These are phyloP conservation scores for Podospora pseudoanserina DNA, from an alignment of 495 filamentous ascomycete genomes.

Conservation along the genomic window DNA sequence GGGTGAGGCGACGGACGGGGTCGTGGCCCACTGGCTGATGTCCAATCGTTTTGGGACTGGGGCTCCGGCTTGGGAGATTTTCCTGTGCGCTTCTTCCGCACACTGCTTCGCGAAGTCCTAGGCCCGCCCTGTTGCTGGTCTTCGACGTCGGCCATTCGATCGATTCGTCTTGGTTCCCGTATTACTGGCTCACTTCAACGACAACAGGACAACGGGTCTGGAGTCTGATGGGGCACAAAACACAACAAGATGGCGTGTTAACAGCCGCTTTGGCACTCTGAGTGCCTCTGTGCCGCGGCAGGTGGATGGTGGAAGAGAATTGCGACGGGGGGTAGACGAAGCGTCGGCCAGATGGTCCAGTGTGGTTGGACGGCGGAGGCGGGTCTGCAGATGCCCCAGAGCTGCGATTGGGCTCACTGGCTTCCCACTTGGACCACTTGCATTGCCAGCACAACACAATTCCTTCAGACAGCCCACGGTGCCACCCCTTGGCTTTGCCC, in stretches of 20 bases:
- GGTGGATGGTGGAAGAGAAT: conserved; percentile 10
- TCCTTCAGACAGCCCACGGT: not conserved
- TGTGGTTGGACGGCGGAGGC: conserved; percentile 30
- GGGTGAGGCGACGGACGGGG: conserved; percentile 42
- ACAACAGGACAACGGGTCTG: conserved; percentile 11
- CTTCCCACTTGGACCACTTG: conserved; percentile 7
- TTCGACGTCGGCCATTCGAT: conserved; percentile 43
- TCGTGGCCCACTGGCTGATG: conserved; percentile 30
- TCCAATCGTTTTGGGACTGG: conserved; percentile 42
- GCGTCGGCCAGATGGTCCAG: conserved; percentile 32
- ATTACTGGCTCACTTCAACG: conserved; percentile 29
- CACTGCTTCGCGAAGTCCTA: conserved; percentile 28
- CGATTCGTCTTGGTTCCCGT: conserved; percentile 3
- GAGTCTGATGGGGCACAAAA: not conserved
- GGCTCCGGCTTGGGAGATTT: conserved; percentile 24
- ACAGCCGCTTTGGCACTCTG: conserved; percentile 6
- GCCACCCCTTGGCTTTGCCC: not conserved
- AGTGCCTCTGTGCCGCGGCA: conserved; percentile 8
- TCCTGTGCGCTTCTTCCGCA: conserved; percentile 32
- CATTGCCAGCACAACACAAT: conserved; percentile 25
- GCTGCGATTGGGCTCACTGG: conserved; percentile 31
- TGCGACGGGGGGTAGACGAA: conserved; percentile 21
- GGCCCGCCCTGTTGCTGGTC: conserved; percentile 31
- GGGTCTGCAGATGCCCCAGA: conserved; percentile 15
- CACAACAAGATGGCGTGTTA: not conserved